Conservation (phyloP, 2,329 filamentous ascomycete species). For the Scytalidium lignicola region DNA sequence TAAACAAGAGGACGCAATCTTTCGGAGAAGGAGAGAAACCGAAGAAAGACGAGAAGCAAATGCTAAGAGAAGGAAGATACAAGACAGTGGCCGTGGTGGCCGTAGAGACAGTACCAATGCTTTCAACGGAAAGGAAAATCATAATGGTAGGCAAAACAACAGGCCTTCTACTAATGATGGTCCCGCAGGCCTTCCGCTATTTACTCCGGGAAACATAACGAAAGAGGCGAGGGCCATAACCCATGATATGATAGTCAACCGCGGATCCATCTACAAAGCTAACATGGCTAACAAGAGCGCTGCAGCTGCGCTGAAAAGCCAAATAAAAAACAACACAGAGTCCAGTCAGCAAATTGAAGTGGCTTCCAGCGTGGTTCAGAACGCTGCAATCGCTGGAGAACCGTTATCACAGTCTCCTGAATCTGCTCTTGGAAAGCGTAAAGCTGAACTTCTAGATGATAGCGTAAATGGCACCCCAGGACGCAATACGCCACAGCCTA, state of each 20-base stretch:
- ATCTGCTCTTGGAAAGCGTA: conserved; percentile 67
- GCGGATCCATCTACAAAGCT: conserved; percentile 58
- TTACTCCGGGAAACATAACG: conserved; percentile 50
- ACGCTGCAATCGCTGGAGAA: background rate
- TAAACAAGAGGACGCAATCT: conserved; percentile 90
- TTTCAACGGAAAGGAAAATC: conserved; percentile 22
- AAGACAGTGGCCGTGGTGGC: conserved; percentile 40
- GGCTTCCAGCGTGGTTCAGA: conserved; percentile 6
- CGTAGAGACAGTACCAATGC: conserved; percentile 27
- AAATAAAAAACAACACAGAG: conserved; percentile 42
- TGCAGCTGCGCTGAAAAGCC: conserved; percentile 79
- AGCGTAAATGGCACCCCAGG: conserved; percentile 53
- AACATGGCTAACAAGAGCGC: conserved; percentile 91
- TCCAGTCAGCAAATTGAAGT: conserved; percentile 16
- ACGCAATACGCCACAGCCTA: conserved; percentile 49
- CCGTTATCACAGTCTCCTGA: conserved; percentile 32
- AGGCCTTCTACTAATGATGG: conserved; percentile 17
- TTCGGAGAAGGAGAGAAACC: conserved; percentile 77
- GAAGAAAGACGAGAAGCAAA: conserved; percentile 80
- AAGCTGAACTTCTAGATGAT: conserved; percentile 64
- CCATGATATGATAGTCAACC: conserved; percentile 83
- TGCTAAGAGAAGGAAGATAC: conserved; percentile 71
- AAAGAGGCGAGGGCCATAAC: conserved; percentile 61
- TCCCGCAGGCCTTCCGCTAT: conserved; percentile 47
- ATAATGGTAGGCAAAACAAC: conserved; percentile 20